Evolutionary conservation across 2,329 filamentous ascomycete genomes (phyloP).

Genomic region (Aureobasidium sp.): DNA sequence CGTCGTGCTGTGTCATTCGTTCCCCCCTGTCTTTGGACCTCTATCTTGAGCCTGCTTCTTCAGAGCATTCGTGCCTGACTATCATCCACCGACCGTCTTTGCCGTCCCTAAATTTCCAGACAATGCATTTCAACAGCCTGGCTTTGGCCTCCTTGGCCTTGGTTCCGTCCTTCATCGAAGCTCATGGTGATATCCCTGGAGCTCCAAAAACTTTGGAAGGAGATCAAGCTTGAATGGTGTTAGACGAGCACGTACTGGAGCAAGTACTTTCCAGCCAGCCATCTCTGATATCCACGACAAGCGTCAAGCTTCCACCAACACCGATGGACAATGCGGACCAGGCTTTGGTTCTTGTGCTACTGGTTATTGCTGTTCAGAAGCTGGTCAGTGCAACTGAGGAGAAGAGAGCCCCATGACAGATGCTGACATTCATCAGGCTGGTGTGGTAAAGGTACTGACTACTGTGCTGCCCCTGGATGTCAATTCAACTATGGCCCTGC

Average conservation of each 20-base stretch:
- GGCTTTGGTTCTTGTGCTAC: conserved; percentile 4
- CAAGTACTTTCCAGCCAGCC: background rate
- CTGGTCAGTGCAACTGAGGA: background rate
- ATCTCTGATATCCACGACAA: background rate
- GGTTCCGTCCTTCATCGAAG: background rate
- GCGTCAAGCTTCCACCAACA: conserved; percentile 10
- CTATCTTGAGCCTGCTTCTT: background rate
- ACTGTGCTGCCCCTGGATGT: conserved; percentile 55
- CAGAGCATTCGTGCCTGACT: background rate
- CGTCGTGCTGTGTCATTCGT: background rate
- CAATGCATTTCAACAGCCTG: conserved; percentile 9
- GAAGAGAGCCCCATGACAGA: background rate
- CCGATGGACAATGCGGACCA: conserved; percentile 2
- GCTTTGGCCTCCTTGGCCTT: background rate
- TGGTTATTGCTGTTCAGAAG: conserved; percentile 10
- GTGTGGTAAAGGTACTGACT: conserved; percentile 45
- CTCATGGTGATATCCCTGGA: background rate
- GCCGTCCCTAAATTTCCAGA: background rate
- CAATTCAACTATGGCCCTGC: conserved; percentile 52
- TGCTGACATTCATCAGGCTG: background rate
- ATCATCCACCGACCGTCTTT: background rate
- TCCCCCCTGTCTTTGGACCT: background rate
- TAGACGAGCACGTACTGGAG: background rate
- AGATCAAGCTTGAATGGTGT: background rate
- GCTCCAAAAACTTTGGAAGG: conserved; percentile 4